phyloP scores from a whole-genome alignment of 179 eudicot species.

The Vitellaria paradoxa region DNA sequence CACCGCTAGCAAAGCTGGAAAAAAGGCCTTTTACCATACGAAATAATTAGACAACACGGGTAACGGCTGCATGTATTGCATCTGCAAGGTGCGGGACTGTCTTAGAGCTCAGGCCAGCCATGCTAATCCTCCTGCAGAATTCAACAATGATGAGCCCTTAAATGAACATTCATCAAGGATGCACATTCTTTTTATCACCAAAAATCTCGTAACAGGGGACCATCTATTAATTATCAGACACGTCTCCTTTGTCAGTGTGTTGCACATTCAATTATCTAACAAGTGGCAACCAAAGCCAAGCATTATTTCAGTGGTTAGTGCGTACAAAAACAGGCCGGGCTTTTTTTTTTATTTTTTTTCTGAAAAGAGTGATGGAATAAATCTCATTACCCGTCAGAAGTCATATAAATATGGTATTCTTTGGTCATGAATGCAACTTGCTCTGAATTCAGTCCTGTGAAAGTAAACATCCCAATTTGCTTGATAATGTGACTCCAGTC shows the following conservation, averaged over 20 bases:
- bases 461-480: conserved; percentile 98
- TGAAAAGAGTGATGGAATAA: neutral
- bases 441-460: conserved; percentile 79
- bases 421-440: conserved; percentile 94
- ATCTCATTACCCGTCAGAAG: conserved; percentile 82
- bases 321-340: too few species aligned
- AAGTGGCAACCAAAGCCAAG: too few species aligned
- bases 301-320: too few species aligned
- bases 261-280: too few species aligned
- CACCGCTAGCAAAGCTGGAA: conserved; percentile 4
- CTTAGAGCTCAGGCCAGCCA: conserved; percentile 90
- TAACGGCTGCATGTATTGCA: conserved; percentile 90
- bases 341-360: too few species aligned
- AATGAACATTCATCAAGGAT: neutral
- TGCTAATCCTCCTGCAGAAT: conserved; percentile 86
- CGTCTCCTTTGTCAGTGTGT: too few species aligned
- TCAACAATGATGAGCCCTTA: neutral
- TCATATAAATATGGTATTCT: conserved; percentile 96
- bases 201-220: too few species aligned
- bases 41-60: conserved; percentile 28
- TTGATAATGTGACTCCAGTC: conserved; percentile 98
- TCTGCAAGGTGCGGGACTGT: conserved; percentile 93
- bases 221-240: too few species aligned
- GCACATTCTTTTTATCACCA: neutral
- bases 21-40: neutral